These are phyloP conservation scores for Picochlorum costavermella DNA, from an alignment of 139 green algal genomes.

Conservation along the genomic window DNA sequence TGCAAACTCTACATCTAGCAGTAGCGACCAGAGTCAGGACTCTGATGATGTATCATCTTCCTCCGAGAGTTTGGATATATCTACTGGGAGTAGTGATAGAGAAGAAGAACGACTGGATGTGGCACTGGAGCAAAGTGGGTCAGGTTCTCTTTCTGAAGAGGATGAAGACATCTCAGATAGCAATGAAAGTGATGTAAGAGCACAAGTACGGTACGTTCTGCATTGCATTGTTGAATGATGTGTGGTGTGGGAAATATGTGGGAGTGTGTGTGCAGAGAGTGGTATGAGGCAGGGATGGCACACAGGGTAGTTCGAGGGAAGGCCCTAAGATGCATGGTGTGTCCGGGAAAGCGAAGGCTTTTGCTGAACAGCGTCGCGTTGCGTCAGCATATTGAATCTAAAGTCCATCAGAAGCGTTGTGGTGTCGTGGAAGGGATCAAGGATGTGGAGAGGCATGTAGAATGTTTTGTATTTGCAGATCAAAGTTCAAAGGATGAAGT, in stretches of 20 bases:
- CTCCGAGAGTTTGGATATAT: background rate
- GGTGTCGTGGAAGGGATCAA: background rate
- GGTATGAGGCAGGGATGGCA: too few species aligned
- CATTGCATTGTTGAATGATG: too few species aligned
- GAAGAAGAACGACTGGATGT: background rate
- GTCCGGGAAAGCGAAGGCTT: constrained; percentile 12
- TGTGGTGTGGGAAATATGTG: too few species aligned
- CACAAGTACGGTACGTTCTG: too few species aligned
- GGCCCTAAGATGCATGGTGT: constrained; percentile 30
- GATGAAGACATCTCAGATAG: background rate
- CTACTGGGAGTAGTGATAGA: background rate
- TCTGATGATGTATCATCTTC: background rate
- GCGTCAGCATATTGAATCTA: constrained; percentile 16
- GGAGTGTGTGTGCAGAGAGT: too few species aligned
- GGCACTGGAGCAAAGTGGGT: constrained; percentile 4
- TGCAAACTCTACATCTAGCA: background rate
- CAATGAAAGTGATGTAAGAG: background rate
- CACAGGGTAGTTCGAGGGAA: background rate
- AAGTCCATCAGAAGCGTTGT: constrained; percentile 3
- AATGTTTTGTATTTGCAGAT: background rate
- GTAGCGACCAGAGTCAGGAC: background rate
- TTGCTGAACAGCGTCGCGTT: constrained; percentile 25
- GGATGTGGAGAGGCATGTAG: background rate
- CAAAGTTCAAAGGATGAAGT: background rate
- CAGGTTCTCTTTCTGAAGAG: background rate